phyloP scores from a whole-genome alignment of 345 rosid species.

The Conringia planisiliqua region DNA sequence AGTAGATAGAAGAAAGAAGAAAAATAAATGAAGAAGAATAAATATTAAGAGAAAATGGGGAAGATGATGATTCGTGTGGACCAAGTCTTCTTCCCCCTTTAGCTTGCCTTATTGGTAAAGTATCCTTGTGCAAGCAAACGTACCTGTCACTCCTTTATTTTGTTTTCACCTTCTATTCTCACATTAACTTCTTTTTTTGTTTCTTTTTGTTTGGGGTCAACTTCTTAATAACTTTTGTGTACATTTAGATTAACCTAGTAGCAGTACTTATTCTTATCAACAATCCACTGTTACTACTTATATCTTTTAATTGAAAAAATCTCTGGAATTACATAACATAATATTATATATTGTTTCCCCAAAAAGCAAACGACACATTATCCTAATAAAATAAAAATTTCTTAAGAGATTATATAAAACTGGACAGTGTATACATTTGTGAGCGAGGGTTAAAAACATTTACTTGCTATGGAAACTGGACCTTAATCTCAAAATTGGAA shows the following conservation, averaged over 20 bases:
- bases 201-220: neutral
- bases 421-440: too few relatives aligned
- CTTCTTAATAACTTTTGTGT: neutral
- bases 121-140: slow-evolving; percentile 32
- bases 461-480: too few relatives aligned
- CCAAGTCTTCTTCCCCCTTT: slow-evolving; percentile 33
- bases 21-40: neutral
- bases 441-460: neutral
- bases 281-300: slow-evolving; percentile 4
- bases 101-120: slow-evolving; percentile 43
- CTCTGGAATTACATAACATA: neutral
- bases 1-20: neutral
- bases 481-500: too few relatives aligned
- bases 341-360: neutral
- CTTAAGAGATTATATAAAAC: neutral
- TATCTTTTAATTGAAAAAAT: neutral
- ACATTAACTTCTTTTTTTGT: neutral
- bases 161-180: slow-evolving; percentile 2
- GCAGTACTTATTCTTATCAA: neutral
- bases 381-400: neutral
- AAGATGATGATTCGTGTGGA: slow-evolving; percentile 40
- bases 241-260: neutral
- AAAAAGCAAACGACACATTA: neutral
- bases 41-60: neutral
- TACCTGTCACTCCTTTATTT: slow-evolving; percentile 30